These are phyloP conservation scores for Phaeotremella skinneri DNA, from an alignment of 768 basidiomycete species.

Conservation along the genomic window DNA sequence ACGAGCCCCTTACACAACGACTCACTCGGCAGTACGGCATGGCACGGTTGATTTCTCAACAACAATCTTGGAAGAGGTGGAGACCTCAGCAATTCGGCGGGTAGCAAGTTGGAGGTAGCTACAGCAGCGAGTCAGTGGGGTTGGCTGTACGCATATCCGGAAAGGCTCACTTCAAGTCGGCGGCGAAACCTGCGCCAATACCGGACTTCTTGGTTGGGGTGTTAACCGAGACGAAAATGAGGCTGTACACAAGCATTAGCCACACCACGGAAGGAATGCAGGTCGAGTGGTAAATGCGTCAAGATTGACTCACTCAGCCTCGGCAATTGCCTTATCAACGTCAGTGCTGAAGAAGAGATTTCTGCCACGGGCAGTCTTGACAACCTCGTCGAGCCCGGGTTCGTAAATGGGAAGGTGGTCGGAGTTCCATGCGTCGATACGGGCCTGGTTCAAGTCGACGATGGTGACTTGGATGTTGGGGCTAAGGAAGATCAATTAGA, in stretches of 20 bases:
- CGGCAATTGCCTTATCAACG: slow-evolving; percentile 85
- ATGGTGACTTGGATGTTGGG: slow-evolving; percentile 93
- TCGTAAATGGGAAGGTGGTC: slow-evolving; percentile 93
- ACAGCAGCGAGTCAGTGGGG: slow-evolving; percentile 12
- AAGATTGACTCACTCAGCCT: slow-evolving; percentile 64
- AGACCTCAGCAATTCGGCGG: slow-evolving; percentile 88
- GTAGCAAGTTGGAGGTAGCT: slow-evolving; percentile 98
- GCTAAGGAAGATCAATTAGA: no score
- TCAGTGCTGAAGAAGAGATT: slow-evolving; percentile 98
- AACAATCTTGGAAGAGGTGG: slow-evolving; percentile 90
- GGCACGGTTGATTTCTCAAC: slow-evolving; percentile 99
- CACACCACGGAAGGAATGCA: background rate
- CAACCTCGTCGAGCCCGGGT: slow-evolving; percentile 89
- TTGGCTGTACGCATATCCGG: background rate
- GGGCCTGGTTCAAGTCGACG: slow-evolving; percentile 91
- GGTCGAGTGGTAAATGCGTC: background rate
- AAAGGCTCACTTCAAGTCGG: slow-evolving; percentile 85
- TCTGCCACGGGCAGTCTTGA: slow-evolving; percentile 79
- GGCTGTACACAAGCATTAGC: slow-evolving; percentile 42
- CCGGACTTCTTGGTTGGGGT: slow-evolving; percentile 98
- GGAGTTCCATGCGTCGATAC: slow-evolving; percentile 94
- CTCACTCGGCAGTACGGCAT: slow-evolving; percentile 85
- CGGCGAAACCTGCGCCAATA: slow-evolving; percentile 95
- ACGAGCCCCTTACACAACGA: background rate
- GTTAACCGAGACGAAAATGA: slow-evolving; percentile 98